Conservation (phyloP, 805 yeast genomes). For the Spathaspora passalidarum region DNA sequence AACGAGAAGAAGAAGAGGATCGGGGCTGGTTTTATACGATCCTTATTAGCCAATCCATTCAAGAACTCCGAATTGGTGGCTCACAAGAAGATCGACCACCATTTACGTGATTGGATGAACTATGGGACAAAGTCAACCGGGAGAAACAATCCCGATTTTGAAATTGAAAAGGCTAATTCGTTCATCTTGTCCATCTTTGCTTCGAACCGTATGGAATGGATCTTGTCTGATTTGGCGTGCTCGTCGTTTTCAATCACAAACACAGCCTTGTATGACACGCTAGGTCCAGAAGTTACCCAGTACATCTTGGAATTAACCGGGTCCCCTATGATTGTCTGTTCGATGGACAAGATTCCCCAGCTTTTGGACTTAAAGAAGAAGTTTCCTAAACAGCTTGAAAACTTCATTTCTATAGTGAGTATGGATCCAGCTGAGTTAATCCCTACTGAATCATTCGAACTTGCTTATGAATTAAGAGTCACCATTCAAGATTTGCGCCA, state of each 20-base stretch:
- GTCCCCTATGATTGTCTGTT: slow-evolving; percentile 47
- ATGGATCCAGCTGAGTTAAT: slow-evolving; percentile 40
- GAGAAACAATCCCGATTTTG: background rate
- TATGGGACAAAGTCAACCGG: slow-evolving; percentile 11
- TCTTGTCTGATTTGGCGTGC: slow-evolving; percentile 34
- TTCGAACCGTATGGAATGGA: slow-evolving; percentile 37
- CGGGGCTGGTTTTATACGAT: slow-evolving; percentile 38
- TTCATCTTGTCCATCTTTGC: slow-evolving; percentile 34
- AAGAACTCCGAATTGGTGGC: slow-evolving; percentile 9
- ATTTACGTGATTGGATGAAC: slow-evolving; percentile 13
- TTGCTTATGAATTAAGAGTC: slow-evolving; percentile 22
- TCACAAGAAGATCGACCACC: slow-evolving; percentile 18
- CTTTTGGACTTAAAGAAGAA: slow-evolving; percentile 44
- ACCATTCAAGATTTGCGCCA: slow-evolving; percentile 31
- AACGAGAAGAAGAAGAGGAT: slow-evolving; percentile 27
- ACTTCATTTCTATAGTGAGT: slow-evolving; percentile 52
- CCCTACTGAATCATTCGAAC: slow-evolving; percentile 13
- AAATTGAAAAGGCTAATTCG: slow-evolving; percentile 19
- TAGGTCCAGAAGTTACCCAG: slow-evolving; percentile 34
- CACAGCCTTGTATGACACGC: slow-evolving; percentile 41
- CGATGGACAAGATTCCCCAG: slow-evolving; percentile 47
- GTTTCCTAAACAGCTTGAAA: slow-evolving; percentile 22
- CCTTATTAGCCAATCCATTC: slow-evolving; percentile 24
- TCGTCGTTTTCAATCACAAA: slow-evolving; percentile 29
- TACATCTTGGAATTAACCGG: slow-evolving; percentile 32